These are phyloP conservation scores for Phoenix dactylifera DNA, from an alignment of 176 grass and related monocot species.

Conservation along the genomic window DNA sequence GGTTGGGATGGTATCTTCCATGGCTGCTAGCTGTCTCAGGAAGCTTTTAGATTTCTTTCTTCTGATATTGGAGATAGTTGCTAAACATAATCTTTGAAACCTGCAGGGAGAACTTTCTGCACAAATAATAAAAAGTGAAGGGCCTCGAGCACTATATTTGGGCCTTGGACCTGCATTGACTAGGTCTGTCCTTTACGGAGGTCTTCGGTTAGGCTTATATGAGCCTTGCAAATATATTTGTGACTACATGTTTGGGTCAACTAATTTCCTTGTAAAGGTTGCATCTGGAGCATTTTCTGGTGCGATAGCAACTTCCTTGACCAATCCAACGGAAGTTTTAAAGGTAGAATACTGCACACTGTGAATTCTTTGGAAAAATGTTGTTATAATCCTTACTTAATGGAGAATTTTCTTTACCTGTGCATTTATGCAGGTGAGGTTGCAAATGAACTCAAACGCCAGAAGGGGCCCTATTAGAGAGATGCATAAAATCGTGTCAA, in stretches of 20 bases:
- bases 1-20: slow-evolving; percentile 73
- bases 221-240: slow-evolving; percentile 80
- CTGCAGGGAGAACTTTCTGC: slow-evolving; percentile 62
- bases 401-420: too few relatives aligned
- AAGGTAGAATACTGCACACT: slow-evolving; percentile 35
- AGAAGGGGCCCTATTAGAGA: slow-evolving; percentile 48
- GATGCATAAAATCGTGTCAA: slow-evolving; percentile 52
- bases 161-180: slow-evolving; percentile 72
- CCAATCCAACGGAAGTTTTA: slow-evolving; percentile 79
- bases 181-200: slow-evolving; percentile 82
- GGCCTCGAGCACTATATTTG: slow-evolving; percentile 66
- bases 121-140: slow-evolving; percentile 65
- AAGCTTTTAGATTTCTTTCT: not conserved
- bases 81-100: slow-evolving; percentile 20
- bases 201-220: slow-evolving; percentile 82
- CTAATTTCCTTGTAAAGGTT: slow-evolving; percentile 75
- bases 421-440: slow-evolving; percentile 45
- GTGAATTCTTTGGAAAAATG: too few relatives aligned
- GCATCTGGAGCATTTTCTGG: slow-evolving; percentile 79
- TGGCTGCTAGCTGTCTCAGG: not conserved
- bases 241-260: slow-evolving; percentile 64
- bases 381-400: too few relatives aligned
- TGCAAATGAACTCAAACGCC: slow-evolving; percentile 56
- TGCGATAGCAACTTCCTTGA: slow-evolving; percentile 62
- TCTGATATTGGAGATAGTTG: slow-evolving; percentile 9